phyloP scores from a whole-genome alignment of 495 filamentous ascomycete species.

The Penicillium tannophilum region DNA sequence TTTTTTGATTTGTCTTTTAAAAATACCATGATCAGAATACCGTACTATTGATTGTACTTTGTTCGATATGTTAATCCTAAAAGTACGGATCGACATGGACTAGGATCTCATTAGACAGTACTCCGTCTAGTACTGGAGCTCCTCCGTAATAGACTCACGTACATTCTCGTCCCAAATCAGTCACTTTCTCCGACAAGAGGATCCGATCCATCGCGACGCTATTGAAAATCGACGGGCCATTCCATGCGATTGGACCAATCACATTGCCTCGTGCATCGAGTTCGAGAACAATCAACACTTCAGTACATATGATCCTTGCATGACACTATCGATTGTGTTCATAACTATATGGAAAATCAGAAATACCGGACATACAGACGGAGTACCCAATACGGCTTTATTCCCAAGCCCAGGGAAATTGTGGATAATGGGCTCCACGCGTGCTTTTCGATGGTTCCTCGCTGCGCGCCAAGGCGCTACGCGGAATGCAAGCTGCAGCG shows the following conservation, averaged over 20 bases:
- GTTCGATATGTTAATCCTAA: background rate
- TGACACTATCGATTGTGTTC: constrained; percentile 1
- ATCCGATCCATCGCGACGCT: constrained; percentile 13
- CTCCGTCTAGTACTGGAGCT: no score
- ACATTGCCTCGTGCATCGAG: background rate
- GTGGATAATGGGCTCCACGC: background rate
- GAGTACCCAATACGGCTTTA: background rate
- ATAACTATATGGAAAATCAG: no score
- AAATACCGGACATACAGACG: background rate
- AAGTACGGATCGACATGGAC: background rate
- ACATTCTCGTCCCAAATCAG: background rate
- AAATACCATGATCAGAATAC: background rate
- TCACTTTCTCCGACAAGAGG: constrained; percentile 3
- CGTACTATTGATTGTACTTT: background rate
- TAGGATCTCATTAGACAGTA: no score
- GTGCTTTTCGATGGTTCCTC: constrained; percentile 20
- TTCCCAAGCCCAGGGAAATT: background rate
- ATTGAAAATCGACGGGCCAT: constrained; percentile 19
- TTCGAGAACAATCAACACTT: constrained; percentile 19
- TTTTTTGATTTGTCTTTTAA: background rate
- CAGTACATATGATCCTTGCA: constrained; percentile 7
- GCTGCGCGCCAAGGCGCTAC: constrained; percentile 21
- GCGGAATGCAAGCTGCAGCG: constrained; percentile 21
- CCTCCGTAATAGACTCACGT: no score
- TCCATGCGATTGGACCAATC: constrained; percentile 13